A percentile compares a stretch with the other conserved stretches of the same genome.
Evolutionary conservation across 345 rosid species (phyloP).

Genomic region (Mercurialis annua): DNA sequence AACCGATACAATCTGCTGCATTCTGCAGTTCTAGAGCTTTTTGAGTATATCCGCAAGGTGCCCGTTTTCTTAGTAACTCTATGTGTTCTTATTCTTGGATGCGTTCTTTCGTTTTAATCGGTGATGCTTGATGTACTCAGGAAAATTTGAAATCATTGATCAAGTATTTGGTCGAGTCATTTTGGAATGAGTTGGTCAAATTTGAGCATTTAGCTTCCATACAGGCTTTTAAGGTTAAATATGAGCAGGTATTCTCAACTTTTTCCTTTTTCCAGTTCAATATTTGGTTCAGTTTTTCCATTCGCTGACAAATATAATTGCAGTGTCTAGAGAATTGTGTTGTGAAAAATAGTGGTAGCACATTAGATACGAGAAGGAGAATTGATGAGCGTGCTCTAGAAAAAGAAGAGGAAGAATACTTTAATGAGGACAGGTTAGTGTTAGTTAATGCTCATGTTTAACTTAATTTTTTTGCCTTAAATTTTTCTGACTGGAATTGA

Average conservation of each 20-base stretch:
- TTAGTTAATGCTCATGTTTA: conserved; percentile 4
- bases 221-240: conserved; percentile 63
- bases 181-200: conserved; percentile 69
- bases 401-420: conserved; percentile 98
- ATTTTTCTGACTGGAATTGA: conserved; percentile 21
- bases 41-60: conserved; percentile 93
- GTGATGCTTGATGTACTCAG: conserved; percentile 40
- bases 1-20: conserved; percentile 87
- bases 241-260: conserved; percentile 58
- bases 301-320: conserved; percentile 20
- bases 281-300: conserved; percentile 1
- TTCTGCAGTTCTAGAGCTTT: conserved; percentile 86
- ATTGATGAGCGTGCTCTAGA: conserved; percentile 86
- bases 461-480: neutral
- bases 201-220: conserved; percentile 59
- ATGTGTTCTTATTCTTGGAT: conserved; percentile 19
- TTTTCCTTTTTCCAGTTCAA: conserved; percentile 8
- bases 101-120: conserved; percentile 14
- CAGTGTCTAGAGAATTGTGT: conserved; percentile 81
- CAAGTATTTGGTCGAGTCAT: conserved; percentile 70
- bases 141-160: conserved; percentile 76
- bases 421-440: conserved; percentile 84
- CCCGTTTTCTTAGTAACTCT: conserved; percentile 1
- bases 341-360: conserved; percentile 45
- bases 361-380: conserved; percentile 60